These are phyloP conservation scores for Globisporangium spiculum DNA, from an alignment of 352 stramenopile genomes.

Conservation along the genomic window DNA sequence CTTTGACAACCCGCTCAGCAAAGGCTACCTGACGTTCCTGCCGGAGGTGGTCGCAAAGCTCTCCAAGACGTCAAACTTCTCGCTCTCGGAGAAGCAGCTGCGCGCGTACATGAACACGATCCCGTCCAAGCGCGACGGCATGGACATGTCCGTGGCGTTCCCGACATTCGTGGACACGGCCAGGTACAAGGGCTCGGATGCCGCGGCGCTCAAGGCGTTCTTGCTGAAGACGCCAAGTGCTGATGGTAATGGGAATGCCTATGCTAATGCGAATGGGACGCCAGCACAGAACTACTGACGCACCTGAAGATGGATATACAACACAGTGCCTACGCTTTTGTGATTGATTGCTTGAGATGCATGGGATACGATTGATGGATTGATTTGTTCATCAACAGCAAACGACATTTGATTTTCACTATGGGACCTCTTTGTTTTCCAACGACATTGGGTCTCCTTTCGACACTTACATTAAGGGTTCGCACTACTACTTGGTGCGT, in stretches of 20 bases:
- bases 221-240: slow-evolving; percentile 6
- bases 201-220: slow-evolving; percentile 27
- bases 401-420: slow-evolving; percentile 1
- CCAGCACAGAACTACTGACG: not conserved
- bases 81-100: slow-evolving; percentile 34
- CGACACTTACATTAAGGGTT: slow-evolving; percentile 1
- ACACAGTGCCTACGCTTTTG: not conserved
- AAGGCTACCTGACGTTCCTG: slow-evolving; percentile 36
- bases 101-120: slow-evolving; percentile 55
- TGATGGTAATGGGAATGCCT: no score
- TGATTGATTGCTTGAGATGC: not conserved
- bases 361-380: not conserved
- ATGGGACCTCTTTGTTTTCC: not conserved
- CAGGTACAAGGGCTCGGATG: slow-evolving; percentile 42
- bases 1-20: slow-evolving; percentile 22
- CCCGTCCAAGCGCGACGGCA: slow-evolving; percentile 55
- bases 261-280: not conserved
- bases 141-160: slow-evolving; percentile 45
- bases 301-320: not conserved
- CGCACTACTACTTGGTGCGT: not conserved
- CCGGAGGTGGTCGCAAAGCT: slow-evolving; percentile 34
- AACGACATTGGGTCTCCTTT: not conserved
- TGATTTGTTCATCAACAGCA: not conserved
- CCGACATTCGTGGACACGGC: slow-evolving; percentile 52
- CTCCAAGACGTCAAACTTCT: slow-evolving; percentile 24